Base-by-base conservation (phyloP, 768 basidiomycete genomes). In the Calocybe cyanea region DNA sequence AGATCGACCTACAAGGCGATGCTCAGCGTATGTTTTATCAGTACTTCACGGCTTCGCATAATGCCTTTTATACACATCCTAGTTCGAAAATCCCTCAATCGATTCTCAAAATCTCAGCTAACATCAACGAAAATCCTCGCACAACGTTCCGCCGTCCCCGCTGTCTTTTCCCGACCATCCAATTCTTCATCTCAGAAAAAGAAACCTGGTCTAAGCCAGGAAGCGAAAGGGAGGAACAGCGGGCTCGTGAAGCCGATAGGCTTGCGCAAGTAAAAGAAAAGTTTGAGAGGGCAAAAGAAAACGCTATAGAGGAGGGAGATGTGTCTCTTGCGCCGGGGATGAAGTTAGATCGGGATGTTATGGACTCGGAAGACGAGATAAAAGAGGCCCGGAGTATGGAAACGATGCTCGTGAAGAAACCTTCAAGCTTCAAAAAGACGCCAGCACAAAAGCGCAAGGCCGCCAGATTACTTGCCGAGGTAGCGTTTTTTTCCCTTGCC, bases 81-180 rank as follows among this genome's bases (percentile, higher is more conserved):
- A 89, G 86, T 85, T 46, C 80, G 86, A 43, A 77, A 75, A 53
- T 57, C 67, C 4, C 59, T 83, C 0, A 80, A 80, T 9, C 71
- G 75, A 48, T 81, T 75, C 60, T 79, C 80, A 8, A 69, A 64
- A 20, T 54, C 68, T 3, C 68, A 76, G 37, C 64, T 89, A 9
- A 83, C 75, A 15, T 89, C 90, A 0, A 68, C 85, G 1, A 87
- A 87, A 72, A 86, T 95, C 24, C 80, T 96, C 13, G 65, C 82
- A 0, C 82, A 92, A 59, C 85, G 92, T 15, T 94, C 92, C 1
- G 92, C 93, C 4, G 77, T 95, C 10, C 89, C 92, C 11, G 87
- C 92, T 0, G 78, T 94, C 24, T 67, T 76, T 47, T 87, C 90
- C n/a, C 81, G 79, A 13, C 46, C 61, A 2, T 52, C 67, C 8